Percentiles rank a stretch among this genome's conserved stretches.
Conservation (phyloP, 768 basidiomycete species). For the Lactifluus piperatus region DNA sequence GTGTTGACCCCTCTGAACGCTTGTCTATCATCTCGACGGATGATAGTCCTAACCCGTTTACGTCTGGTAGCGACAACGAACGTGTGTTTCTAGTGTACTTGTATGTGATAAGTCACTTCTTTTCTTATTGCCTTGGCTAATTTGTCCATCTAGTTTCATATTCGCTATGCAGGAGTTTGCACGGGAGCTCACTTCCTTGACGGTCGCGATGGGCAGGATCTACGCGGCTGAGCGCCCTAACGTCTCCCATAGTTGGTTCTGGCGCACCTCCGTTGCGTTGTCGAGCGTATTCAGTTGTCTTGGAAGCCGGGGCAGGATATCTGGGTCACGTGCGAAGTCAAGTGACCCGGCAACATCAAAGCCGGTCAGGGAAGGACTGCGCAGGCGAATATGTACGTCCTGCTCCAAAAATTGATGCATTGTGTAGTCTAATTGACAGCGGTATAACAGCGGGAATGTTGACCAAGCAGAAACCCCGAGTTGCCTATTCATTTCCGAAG, state of each 20-base stretch:
- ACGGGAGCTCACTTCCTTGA: slow-evolving; percentile 68
- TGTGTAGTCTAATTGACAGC: background rate
- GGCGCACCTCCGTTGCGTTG: slow-evolving; percentile 26
- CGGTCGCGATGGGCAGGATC: slow-evolving; percentile 78
- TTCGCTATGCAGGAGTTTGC: slow-evolving; percentile 96
- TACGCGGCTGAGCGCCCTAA: slow-evolving; percentile 54
- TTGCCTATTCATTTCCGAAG: slow-evolving; percentile 68
- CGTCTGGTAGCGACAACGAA: slow-evolving; percentile 53
- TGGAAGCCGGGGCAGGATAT: background rate
- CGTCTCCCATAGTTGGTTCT: slow-evolving; percentile 23
- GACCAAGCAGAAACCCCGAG: slow-evolving; percentile 29
- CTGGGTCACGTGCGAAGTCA: background rate
- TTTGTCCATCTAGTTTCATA: slow-evolving; percentile 57
- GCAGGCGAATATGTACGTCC: slow-evolving; percentile 25
- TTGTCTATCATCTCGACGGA: slow-evolving; percentile 22
- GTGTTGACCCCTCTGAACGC: slow-evolving; percentile 30
- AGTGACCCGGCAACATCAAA: slow-evolving; percentile 6
- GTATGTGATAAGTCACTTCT: slow-evolving; percentile 41
- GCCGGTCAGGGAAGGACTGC: slow-evolving; percentile 15
- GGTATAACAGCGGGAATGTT: slow-evolving; percentile 40
- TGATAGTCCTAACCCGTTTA: slow-evolving; percentile 32
- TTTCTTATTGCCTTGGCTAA: background rate
- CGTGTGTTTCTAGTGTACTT: slow-evolving; percentile 87
- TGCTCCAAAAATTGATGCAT: background rate
- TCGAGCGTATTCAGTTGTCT: slow-evolving; percentile 28